Evolutionary conservation across 2,329 filamentous ascomycete genomes (phyloP).

Genomic region (Cladosporium sp.): DNA sequence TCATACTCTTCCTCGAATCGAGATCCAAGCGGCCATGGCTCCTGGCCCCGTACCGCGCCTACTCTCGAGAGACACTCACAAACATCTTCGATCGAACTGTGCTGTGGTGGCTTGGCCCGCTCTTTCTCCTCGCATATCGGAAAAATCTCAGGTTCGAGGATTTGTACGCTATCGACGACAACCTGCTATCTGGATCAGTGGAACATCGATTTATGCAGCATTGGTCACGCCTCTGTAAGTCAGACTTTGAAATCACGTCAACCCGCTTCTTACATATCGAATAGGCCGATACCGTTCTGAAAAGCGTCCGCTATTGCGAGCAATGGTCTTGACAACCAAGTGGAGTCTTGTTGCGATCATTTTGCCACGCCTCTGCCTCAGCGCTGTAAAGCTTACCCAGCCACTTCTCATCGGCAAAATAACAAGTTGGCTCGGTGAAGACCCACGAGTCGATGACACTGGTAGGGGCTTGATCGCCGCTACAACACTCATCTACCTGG

Average conservation of each 20-base stretch:
- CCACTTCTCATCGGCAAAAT: neutral
- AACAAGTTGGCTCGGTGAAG: neutral
- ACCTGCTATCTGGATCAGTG: neutral
- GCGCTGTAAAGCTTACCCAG: neutral
- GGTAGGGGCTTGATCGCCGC: neutral
- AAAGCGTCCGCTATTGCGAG: neutral
- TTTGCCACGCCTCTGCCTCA: neutral
- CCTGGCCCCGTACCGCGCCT: neutral
- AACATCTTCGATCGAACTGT: neutral
- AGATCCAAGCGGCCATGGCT: neutral
- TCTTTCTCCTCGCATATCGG: neutral
- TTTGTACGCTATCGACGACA: neutral
- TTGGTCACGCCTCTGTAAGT: neutral
- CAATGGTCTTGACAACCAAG: neutral
- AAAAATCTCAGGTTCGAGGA: neutral
- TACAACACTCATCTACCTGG: neutral
- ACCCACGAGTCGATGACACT: neutral
- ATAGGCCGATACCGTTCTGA: neutral
- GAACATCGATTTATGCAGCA: neutral
- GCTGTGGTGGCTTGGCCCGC: neutral
- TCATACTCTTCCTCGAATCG: neutral
- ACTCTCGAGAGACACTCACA: neutral
- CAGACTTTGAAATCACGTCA: neutral
- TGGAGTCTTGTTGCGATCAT: neutral
- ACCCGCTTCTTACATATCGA: neutral